Conservation (phyloP, 1,284 basidiomycete species). For the Fomitopsis palustris region DNA sequence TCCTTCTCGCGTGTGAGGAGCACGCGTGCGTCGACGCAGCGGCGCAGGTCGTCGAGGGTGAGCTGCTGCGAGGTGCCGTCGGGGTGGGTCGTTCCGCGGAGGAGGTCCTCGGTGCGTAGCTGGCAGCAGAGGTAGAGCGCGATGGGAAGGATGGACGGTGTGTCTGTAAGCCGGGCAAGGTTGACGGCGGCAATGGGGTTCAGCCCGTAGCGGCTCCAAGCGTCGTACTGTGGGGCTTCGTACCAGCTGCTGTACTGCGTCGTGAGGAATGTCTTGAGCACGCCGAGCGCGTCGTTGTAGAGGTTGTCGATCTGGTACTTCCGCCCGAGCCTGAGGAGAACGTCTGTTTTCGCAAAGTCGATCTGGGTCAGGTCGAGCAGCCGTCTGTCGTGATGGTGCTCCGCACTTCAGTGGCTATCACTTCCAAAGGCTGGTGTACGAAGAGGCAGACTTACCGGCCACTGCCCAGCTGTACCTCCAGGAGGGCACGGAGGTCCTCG, state of each 20-base stretch:
- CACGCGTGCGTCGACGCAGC: slow-evolving; percentile 1
- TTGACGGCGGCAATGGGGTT: not conserved
- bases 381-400: not conserved
- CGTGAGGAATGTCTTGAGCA: not conserved
- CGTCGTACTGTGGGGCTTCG: not conserved
- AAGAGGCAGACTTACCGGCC: not conserved
- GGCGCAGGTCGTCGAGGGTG: slow-evolving; percentile 2
- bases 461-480: not conserved
- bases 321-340: not conserved
- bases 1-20: not conserved
- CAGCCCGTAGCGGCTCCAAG: not conserved
- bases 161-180: slow-evolving; percentile 1
- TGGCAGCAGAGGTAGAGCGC: slow-evolving; percentile 9
- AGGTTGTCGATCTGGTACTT: not conserved
- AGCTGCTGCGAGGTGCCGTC: slow-evolving; percentile 6
- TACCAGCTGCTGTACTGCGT: slow-evolving; percentile 6
- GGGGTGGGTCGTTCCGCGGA: not conserved
- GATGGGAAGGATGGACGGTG: slow-evolving; percentile 4
- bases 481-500: not conserved
- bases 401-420: not conserved
- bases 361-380: not conserved
- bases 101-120: not conserved
- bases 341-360: not conserved
- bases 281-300: not conserved
- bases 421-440: not conserved